Percentiles rank a stretch among this genome's conserved stretches.
These are phyloP conservation scores for Scytalidium sp. DNA, from an alignment of 2,329 filamentous ascomycete species.

Conservation along the genomic window DNA sequence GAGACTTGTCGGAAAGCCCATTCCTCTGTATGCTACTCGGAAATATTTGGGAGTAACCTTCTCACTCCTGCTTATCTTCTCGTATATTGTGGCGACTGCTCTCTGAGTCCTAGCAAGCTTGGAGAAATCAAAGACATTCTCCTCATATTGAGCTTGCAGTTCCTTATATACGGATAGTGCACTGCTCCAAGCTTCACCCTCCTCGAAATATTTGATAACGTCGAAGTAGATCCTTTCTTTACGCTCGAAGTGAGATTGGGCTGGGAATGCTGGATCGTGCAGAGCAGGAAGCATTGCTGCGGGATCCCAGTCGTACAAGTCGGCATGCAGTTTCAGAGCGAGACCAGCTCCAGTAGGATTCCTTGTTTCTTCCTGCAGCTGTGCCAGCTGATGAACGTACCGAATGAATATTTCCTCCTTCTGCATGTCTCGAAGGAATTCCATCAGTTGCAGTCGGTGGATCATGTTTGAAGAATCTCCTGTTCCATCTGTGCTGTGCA, in stretches of 20 bases:
- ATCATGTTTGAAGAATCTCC: conserved; percentile 81
- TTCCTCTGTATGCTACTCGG: conserved; percentile 82
- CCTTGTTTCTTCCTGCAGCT: conserved; percentile 69
- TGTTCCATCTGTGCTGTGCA: conserved; percentile 71
- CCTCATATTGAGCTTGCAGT: conserved; percentile 86
- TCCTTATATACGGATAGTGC: conserved; percentile 87
- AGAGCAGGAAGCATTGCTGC: conserved; percentile 63
- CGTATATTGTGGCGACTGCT: conserved; percentile 90
- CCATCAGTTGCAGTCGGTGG: conserved; percentile 87
- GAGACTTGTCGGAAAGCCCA: conserved; percentile 78
- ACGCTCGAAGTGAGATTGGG: conserved; percentile 85
- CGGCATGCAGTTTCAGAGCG: conserved; percentile 84
- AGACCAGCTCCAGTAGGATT: conserved; percentile 88
- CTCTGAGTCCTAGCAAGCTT: conserved; percentile 87
- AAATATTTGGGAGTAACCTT: conserved; percentile 82
- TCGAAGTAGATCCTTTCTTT: conserved; percentile 91
- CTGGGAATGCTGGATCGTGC: conserved; percentile 71
- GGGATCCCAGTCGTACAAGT: conserved; percentile 89
- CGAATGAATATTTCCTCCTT: conserved; percentile 96
- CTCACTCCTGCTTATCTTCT: conserved; percentile 80
- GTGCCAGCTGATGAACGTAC: conserved; percentile 88
- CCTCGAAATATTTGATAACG: conserved; percentile 93
- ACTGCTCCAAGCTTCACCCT: conserved; percentile 90
- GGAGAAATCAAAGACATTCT: conserved; percentile 83
- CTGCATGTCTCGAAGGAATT: conserved; percentile 94